A percentile compares a stretch with the other conserved stretches of the same genome.
Evolutionary conservation across 1,284 basidiomycete species (phyloP).

Genomic region (Microstroma glucosiphilum): DNA sequence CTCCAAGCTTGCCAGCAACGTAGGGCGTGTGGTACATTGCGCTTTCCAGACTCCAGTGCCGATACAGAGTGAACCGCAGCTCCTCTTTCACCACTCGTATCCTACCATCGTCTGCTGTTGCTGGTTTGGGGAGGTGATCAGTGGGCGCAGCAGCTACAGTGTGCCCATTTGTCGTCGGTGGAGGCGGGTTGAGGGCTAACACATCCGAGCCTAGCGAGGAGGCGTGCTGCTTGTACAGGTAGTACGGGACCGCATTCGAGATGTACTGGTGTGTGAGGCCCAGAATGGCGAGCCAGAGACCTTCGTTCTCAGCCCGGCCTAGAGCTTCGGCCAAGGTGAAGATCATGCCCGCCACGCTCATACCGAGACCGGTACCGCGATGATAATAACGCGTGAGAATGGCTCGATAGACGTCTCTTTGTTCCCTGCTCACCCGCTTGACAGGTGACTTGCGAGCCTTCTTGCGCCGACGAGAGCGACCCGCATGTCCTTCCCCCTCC

Average conservation of each 20-base stretch:
- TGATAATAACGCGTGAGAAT: conserved; percentile 62
- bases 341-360: conserved; percentile 79
- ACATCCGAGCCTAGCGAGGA: conserved; percentile 39
- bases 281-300: conserved; percentile 90
- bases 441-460: neutral
- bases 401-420: conserved; percentile 20
- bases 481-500: conserved; percentile 12
- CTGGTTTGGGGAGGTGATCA: conserved; percentile 12
- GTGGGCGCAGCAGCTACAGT: neutral
- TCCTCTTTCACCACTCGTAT: conserved; percentile 39
- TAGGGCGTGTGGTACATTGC: conserved; percentile 97
- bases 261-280: conserved; percentile 90
- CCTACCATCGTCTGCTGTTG: conserved; percentile 36
- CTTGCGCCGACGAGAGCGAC: neutral
- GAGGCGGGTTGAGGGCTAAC: conserved; percentile 23
- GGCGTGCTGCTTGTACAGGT: conserved; percentile 64
- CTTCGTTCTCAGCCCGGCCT: conserved; percentile 84
- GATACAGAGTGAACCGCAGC: conserved; percentile 76
- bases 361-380: conserved; percentile 77
- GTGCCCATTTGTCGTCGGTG: neutral
- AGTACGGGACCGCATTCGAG: conserved; percentile 76
- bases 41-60: conserved; percentile 96
- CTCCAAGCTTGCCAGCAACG: conserved; percentile 85
- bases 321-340: conserved; percentile 83
- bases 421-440: neutral